Conservation (phyloP, 345 rosid genomes). For the Geranium rotundifolium region DNA sequence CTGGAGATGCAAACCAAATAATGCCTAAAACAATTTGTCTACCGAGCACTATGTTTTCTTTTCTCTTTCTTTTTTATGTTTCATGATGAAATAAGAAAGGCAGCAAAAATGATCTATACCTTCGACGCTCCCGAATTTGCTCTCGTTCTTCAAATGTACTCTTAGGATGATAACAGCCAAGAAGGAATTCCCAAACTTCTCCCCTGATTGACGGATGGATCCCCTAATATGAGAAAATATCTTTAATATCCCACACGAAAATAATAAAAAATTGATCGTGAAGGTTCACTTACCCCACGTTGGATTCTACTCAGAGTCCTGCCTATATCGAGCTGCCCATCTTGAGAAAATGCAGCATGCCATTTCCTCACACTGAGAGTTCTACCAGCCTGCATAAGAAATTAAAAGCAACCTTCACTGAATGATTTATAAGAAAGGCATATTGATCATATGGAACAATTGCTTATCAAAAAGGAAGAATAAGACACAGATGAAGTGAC, state of each 20-base stretch:
- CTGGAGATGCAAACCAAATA: conserved; percentile 26
- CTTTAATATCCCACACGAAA: neutral
- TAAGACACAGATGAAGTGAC: neutral
- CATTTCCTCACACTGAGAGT: conserved; percentile 97
- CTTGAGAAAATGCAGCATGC: conserved; percentile 80
- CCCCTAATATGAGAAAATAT: conserved; percentile 37
- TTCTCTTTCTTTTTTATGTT: too few species aligned
- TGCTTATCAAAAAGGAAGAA: too few species aligned
- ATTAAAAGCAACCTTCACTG: conserved; percentile 1
- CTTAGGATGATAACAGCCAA: conserved; percentile 83
- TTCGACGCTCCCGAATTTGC: conserved; percentile 55
- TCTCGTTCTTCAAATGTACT: conserved; percentile 91
- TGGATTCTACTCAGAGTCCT: conserved; percentile 76
- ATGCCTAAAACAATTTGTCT: neutral
- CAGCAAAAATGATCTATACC: conserved; percentile 34
- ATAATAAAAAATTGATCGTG: too few species aligned
- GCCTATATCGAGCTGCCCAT: conserved; percentile 68
- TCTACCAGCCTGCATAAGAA: conserved; percentile 71
- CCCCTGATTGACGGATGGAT: conserved; percentile 97
- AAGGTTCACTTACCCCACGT: conserved; percentile 52
- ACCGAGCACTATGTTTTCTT: too few species aligned
- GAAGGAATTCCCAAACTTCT: conserved; percentile 98
- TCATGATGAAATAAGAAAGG: neutral
- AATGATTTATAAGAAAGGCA: too few species aligned
- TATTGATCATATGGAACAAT: neutral